phyloP scores from a whole-genome alignment of 352 stramenopile species.

The Aphanomyces stellatus region DNA sequence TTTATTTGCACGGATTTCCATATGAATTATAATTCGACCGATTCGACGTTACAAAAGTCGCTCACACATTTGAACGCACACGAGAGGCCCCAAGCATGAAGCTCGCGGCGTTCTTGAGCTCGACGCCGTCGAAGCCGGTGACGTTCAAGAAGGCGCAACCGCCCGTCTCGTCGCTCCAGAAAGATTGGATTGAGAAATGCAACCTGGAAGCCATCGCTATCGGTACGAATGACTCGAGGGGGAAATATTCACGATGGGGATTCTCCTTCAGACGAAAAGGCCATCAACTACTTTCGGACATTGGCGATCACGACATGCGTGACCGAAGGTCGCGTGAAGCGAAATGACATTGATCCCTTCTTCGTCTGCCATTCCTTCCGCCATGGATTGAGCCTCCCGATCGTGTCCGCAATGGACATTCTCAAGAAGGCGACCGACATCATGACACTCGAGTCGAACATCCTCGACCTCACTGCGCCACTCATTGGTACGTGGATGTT shows the following conservation, averaged over 20 bases:
- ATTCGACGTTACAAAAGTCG: too few species aligned
- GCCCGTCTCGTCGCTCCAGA: constrained; percentile 3
- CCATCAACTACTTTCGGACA: constrained; percentile 17
- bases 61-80: too few species aligned
- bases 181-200: constrained; percentile 10
- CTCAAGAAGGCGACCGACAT: constrained; percentile 4
- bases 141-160: constrained; percentile 5
- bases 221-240: too few species aligned
- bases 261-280: constrained; percentile 9
- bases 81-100: constrained; percentile 1
- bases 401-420: background rate
- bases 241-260: too few species aligned
- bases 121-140: background rate
- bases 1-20: too few species aligned
- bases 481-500: constrained; percentile 9
- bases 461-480: background rate
- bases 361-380: constrained; percentile 13
- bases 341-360: constrained; percentile 7
- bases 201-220: constrained; percentile 9
- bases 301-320: constrained; percentile 11
- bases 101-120: constrained; percentile 18
- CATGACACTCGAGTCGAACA: constrained; percentile 12
- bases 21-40: too few species aligned
- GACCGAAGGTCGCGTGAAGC: constrained; percentile 8
- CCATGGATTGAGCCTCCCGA: constrained; percentile 4